Base-by-base conservation (phyloP, 768 basidiomycete genomes). In the Boletellus ananiceps region DNA sequence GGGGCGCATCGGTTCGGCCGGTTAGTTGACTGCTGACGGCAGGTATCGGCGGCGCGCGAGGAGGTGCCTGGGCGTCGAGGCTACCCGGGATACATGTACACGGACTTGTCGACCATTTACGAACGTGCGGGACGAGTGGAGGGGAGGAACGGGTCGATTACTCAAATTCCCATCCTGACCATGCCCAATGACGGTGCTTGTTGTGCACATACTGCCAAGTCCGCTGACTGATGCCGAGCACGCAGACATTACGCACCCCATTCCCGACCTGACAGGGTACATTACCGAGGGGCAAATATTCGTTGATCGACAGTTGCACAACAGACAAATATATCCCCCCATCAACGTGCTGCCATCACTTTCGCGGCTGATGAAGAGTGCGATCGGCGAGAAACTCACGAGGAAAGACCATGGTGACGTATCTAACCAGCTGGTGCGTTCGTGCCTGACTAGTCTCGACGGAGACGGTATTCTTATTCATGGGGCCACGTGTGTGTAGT, bases 251-350 rank as follows among this genome's bases (percentile, higher is more conserved):
- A 98, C 96, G n/a, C 96, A 99, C 72, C 96, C 96, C 51, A 97
- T 99, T 71, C 95, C 95, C 64, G 95, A 97, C 82, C 77, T 98
- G 69, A 98, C 95, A 56, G 96, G 96, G 46, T 99, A 98, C 72
- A 99, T 99, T 69, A 94, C 94, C 44, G 95, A 98, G 77, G 96
- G 96, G 44, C 96, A 99, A 74, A 96, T 99, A 73, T 95, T 86
- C 69, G 89, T 99, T 64, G 96, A 99, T 76, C 86, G 96, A 56
- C 92, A 96, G 69, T 75, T 99, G 68, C 78, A 96, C 79, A 97
- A 99, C 76, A 78, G 88, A 61, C 92, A 93, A 70, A 94, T 98
- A 67, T 98, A 97, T 74, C 96, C 96, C 32, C 96, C 96, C 43
- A 98, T 99, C 78, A 99, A 99, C 74, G 95, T 99, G 52, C 78